Conservation (phyloP, 345 rosid genomes). For the Ceriops tagal region DNA sequence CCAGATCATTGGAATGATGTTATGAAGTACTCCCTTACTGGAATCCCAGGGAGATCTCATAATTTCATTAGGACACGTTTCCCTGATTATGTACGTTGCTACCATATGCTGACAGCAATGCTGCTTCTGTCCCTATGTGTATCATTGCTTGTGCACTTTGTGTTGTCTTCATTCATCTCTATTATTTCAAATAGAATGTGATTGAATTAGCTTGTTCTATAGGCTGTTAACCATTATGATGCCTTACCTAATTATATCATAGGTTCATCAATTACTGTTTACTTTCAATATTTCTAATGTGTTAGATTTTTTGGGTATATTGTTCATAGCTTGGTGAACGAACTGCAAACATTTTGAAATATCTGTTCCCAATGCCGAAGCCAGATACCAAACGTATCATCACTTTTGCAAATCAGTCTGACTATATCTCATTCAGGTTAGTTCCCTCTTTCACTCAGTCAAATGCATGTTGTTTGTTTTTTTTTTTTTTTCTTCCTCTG, state of each 20-base stretch:
- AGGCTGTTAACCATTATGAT: background rate
- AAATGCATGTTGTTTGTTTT: background rate
- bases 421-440: conserved; percentile 90
- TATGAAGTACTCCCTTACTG: no score
- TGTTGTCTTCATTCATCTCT: no score
- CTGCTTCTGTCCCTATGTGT: no score
- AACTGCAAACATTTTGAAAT: conserved; percentile 70
- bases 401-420: conserved; percentile 77
- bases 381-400: conserved; percentile 68
- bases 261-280: background rate
- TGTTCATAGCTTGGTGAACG: conserved; percentile 69
- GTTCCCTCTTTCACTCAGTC: conserved; percentile 7
- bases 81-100: no score
- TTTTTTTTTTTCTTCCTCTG: background rate
- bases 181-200: no score
- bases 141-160: no score
- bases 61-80: no score
- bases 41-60: no score
- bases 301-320: background rate
- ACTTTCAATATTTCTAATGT: background rate
- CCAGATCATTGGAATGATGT: no score
- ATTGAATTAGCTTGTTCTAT: background rate
- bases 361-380: conserved; percentile 90
- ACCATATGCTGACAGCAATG: no score
- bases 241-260: background rate